Percentiles rank a stretch among this genome's conserved stretches.
Evolutionary conservation across 306 rosid genomes (phyloP).

Genomic region (Ormosia semicastrata): DNA sequence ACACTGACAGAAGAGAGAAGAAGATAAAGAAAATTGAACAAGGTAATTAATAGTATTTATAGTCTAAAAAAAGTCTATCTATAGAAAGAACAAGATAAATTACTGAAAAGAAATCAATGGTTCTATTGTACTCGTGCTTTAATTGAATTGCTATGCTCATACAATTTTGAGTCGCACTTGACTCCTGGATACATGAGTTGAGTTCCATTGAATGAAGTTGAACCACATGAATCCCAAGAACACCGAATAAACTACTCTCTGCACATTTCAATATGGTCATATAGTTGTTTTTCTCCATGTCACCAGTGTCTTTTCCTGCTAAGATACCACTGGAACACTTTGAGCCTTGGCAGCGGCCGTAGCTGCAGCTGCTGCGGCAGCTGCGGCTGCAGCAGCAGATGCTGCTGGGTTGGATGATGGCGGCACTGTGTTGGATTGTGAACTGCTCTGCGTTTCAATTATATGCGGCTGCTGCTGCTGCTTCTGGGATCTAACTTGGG

Average conservation of each 20-base stretch:
- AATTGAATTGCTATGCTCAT: not conserved
- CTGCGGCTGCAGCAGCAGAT: slow-evolving; percentile 63
- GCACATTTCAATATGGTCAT: slow-evolving; percentile 41
- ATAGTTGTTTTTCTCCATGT: not conserved
- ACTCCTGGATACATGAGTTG: slow-evolving; percentile 12
- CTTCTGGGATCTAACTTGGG: slow-evolving; percentile 46
- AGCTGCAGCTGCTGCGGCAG: slow-evolving; percentile 64
- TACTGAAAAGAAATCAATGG: not conserved
- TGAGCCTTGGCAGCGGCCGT: slow-evolving; percentile 72
- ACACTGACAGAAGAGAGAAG: not conserved
- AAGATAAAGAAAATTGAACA: not conserved
- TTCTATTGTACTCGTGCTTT: not conserved
- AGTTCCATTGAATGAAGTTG: slow-evolving; percentile 22
- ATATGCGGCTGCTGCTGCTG: slow-evolving; percentile 37
- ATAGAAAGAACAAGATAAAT: not conserved
- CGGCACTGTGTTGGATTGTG: slow-evolving; percentile 52
- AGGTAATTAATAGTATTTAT: not conserved
- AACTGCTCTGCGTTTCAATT: slow-evolving; percentile 48
- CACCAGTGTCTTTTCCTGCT: slow-evolving; percentile 15
- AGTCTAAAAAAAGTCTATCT: not conserved
- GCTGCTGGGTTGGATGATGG: slow-evolving; percentile 67
- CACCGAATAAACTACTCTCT: slow-evolving; percentile 43
- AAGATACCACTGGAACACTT: slow-evolving; percentile 65
- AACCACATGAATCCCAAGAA: slow-evolving; percentile 2
- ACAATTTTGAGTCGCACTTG: slow-evolving; percentile 25